Base-by-base conservation (phyloP, 164 flowering plant species). In the Paratinospora sagittata region DNA sequence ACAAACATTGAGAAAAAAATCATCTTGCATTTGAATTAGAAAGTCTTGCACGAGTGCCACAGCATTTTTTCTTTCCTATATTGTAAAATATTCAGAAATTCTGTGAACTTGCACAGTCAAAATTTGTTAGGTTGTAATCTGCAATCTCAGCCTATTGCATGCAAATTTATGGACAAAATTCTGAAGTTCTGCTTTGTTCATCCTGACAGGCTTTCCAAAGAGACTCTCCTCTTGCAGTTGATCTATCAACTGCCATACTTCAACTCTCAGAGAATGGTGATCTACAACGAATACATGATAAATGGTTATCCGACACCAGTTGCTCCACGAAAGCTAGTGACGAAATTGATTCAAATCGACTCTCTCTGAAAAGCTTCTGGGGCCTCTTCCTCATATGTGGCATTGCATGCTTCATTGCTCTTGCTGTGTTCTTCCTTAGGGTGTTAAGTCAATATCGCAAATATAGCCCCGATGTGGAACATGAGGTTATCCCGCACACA, bases 311-410 rank as follows among this genome's bases (percentile, higher is more conserved):
- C 2, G 26, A 0, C 0, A 65, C 39, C 0, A 75, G 47, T 27
- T 94, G 98, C 82, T 66, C 88, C 9, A 21, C 65, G 12, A 79
- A 87, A 70, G 61, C 63, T 36, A 72, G 36, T 37, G 75, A 81
- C 62, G 75, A 81, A 72, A 73, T 69, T 24, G 90, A 90, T 37
- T 81, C 75, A 3, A 79, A 68, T 76, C 79, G 76, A 27, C 88
- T 96, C 19, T 80, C 86, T 8, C 90, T 93, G 10, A 76, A 33
- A 19, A 96, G 99, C 81, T 96, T 96, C 73, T 93, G 99, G 97
- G 99, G 99, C 36, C 85, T 93, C 23, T 93, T 91, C 75, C 85
- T 91, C 65, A 88, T 96, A 33, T 88, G 90, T 72, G 98, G 95
- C 61, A 61, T 85, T 27, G 84, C 86, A 1, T 89, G 93, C 79